A percentile compares a stretch with the other conserved stretches of the same genome.
Evolutionary conservation across 305 asterid species (phyloP).

Genomic region (Coffea humblotiana): DNA sequence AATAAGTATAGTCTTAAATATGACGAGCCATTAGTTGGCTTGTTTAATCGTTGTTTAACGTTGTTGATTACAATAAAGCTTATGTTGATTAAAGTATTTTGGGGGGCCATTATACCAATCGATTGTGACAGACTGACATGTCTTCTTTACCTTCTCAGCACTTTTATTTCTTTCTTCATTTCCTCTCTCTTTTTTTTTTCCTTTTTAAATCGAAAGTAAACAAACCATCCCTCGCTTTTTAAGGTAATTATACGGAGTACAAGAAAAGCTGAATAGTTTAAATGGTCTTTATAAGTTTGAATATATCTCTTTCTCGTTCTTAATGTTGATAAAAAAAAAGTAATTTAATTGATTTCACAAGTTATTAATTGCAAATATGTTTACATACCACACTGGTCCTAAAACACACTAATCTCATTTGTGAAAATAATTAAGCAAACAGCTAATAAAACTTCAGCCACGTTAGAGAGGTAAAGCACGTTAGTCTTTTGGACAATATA

Average conservation of each 20-base stretch:
- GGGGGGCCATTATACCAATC: neutral
- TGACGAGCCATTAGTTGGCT: slow-evolving; percentile 13
- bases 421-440: neutral
- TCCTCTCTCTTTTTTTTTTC: neutral
- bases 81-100: slow-evolving; percentile 10
- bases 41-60: slow-evolving; percentile 24
- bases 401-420: neutral
- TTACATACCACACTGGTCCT: neutral
- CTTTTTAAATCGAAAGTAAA: neutral
- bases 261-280: neutral
- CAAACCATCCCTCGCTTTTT: neutral
- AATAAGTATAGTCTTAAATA: neutral
- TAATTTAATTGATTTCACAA: neutral
- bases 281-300: neutral
- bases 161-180: neutral
- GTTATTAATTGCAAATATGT: neutral
- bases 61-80: slow-evolving; percentile 24
- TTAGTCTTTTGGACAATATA: neutral
- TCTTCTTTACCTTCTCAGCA: neutral
- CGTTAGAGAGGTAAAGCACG: neutral
- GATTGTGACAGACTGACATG: slow-evolving; percentile 29
- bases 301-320: neutral
- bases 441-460: too few species aligned
- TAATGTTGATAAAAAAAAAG: neutral
- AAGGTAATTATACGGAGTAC: neutral